Base-by-base conservation (phyloP, 768 basidiomycete species). In the Pulveroboletus sp. region DNA sequence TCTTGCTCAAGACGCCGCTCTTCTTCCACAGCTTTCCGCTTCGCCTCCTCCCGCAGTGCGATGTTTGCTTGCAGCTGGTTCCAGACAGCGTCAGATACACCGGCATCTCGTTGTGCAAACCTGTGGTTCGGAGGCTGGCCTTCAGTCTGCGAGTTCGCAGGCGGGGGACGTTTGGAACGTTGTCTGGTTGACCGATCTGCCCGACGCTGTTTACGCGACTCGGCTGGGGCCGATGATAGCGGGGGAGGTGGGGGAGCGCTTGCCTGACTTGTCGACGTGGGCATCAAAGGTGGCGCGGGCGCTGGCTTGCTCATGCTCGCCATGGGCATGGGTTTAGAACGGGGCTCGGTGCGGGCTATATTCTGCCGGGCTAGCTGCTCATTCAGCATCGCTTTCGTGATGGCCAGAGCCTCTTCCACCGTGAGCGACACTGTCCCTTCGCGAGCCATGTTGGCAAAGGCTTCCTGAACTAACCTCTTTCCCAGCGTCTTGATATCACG, bases 401-500 rank as follows among this genome's bases (percentile, higher is more conserved):
- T 62, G 19, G n/a, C 16, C 11, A 76, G 49, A 2, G 64, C 70
- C 16, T 71, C 69, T 16, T 49, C 52, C 0, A 47, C 54, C 0
- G 58, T 39, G 26, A 78, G 59, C 10, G 49, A 58, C 13, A 64
- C 40, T 20, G 56, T 53, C 6, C 50, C 47, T 6, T 57, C 63
- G 11, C 48, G 53, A 11, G 55, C 54, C 26, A 62, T 43, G 26
- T 59, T 55, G 9, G 66, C 58, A 39, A 77, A 70, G 0, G 76
- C 81, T 2, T 57, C 26, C 16, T 69, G 64, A 11, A 73, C 63
- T 68, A 86, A 73, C 37, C 71, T 63, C 57, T 76, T 78, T 5
- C 79, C 65, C 6, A 85, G 66, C 0, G 77, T 78, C 49, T 77
- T 70, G 55, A 86, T 71, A 55, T 86, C 85, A 5, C 84, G 75